Evolutionary conservation across 2,329 filamentous ascomycete species (phyloP), one percentile per base, ranked within the genome.

Genomic region (Ascochyta lentis): DNA sequence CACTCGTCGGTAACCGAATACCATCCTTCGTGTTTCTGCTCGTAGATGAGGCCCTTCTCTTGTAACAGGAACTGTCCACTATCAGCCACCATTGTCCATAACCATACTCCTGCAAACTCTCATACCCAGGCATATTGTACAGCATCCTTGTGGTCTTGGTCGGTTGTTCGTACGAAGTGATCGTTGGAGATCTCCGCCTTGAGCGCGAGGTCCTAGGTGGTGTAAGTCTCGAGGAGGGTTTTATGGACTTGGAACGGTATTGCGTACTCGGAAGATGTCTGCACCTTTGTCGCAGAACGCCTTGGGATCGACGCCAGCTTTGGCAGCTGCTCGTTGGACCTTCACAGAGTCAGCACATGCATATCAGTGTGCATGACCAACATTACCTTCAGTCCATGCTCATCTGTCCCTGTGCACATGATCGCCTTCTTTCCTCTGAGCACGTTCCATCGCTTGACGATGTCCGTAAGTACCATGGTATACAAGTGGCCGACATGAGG

Each of bases 1-100:
- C 94, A 94, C 81, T 99, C 95, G 74, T 99, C 95, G 73, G 91
- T 92, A 49, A 99, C 89, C 52, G 90, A 95, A 75, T 99, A 99
- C 95, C 95, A 99, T 1, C 95, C 95, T 71, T 92, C 86, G 68
- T 98, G 95, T 65, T 89, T 91, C 10, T 87, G 86, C 68, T 90
- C 87, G 77, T 97, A 97, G 49, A 98, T 89, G 58, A 89, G 88
- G 8, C 89, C 89, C 42, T 84, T 82, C 50, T 92, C 86, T 67
- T 88, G 83, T 56, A 99, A 81, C 73, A 92, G 83, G 62, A 86
- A 83, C 82, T 84, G 62, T 55, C 24, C 13, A 43, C 52, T 29
- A 59, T 74, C 64, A 74, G 69, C 61, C 40, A 48, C 39, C 31
- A 8, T 48, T 24, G 23, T 13, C 23, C 33, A n/a, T 9, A 19